Base-by-base conservation (phyloP, 345 rosid species). In the Populus deltoides region DNA sequence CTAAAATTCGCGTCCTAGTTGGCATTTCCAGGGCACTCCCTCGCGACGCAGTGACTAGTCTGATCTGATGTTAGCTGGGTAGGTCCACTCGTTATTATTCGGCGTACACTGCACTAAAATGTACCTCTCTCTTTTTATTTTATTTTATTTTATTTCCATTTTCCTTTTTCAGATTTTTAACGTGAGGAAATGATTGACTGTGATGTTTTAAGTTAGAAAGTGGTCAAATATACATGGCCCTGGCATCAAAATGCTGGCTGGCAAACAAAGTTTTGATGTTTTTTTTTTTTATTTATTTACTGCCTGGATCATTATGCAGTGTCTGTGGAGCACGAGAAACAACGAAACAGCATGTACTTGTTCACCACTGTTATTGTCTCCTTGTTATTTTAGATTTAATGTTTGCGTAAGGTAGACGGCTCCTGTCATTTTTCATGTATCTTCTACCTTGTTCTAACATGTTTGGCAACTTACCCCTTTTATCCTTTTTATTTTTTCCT, bases 361-460 rank as follows among this genome's bases (percentile, higher is more conserved):
- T 11, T 72, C 49, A 20, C 29, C 66, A 20, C 45, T 61, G 36
- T 57, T 59, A 73, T 51, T 73, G 76, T 73, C n/a, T 33, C n/a
- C 2, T 72, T 57, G 31, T 20, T 38, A 7, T 55, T 9, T 70
- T 27, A 15, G 20, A 11, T 24, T 38, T 27, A n/a, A 38, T 25
- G 33, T 31, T 27, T 8, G 29, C 53, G 35, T 47, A 45, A 7
- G 57, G 16, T 25, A 29, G 43, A 53, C 33, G 47, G 4, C 22
- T n/a, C 33, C 33, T 59, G 2, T 59, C 11, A 20, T 39, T 73
- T 39, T 55, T 10, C 18, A 3, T 25, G 57, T 25, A 38, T 72
- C 13, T 4, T 59, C 63, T 51, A 20, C 63, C 33, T 8, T 71
- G 61, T 25, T 29, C n/a, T 53, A 4, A 11, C 61, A 9, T 33